phyloP scores from a whole-genome alignment of 2,329 filamentous ascomycete genomes.

The Ascochyta clinopodiicola region DNA sequence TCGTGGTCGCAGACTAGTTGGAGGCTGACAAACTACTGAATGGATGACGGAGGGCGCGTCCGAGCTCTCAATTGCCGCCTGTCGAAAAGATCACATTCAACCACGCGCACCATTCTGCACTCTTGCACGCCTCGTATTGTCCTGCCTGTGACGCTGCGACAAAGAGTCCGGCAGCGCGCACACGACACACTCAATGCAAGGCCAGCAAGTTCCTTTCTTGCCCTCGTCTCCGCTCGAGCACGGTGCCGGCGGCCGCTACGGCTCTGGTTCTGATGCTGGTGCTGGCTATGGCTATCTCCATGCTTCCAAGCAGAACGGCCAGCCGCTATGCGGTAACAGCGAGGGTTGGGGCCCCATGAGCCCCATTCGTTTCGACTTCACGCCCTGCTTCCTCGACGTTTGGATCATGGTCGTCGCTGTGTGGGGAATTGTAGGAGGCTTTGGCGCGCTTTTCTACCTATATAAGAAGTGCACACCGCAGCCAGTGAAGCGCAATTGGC shows the following conservation, averaged over 20 bases:
- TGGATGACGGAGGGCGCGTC: constrained; percentile 13
- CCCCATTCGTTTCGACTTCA: constrained; percentile 87
- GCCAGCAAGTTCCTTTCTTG: constrained; percentile 45
- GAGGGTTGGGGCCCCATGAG: constrained; percentile 98
- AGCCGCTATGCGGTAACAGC: constrained; percentile 83
- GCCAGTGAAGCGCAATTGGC: constrained; percentile 80
- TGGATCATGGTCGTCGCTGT: constrained; percentile 80
- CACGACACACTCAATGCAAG: constrained; percentile 45
- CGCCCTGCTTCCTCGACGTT: constrained; percentile 94
- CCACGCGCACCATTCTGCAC: constrained; percentile 6
- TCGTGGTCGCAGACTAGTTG: too few relatives aligned
- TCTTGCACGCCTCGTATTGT: constrained; percentile 11
- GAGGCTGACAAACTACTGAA: constrained; percentile 10
- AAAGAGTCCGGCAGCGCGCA: constrained; percentile 34
- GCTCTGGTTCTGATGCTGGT: constrained; percentile 11
- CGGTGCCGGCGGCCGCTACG: constrained; percentile 25
- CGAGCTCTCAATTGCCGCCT: constrained; percentile 7
- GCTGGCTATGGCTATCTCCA: constrained; percentile 59
- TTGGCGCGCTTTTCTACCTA: constrained; percentile 80
- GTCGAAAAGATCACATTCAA: constrained; percentile 10
- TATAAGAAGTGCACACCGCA: constrained; percentile 71
- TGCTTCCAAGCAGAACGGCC: constrained; percentile 53
- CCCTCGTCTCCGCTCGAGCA: constrained; percentile 29
- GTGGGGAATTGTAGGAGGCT: constrained; percentile 80
- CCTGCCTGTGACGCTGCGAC: constrained; percentile 27